Percentiles rank a stretch among this genome's conserved stretches.
Conservation (phyloP, 179 eudicot genomes). For the Corrigiola litoralis region DNA sequence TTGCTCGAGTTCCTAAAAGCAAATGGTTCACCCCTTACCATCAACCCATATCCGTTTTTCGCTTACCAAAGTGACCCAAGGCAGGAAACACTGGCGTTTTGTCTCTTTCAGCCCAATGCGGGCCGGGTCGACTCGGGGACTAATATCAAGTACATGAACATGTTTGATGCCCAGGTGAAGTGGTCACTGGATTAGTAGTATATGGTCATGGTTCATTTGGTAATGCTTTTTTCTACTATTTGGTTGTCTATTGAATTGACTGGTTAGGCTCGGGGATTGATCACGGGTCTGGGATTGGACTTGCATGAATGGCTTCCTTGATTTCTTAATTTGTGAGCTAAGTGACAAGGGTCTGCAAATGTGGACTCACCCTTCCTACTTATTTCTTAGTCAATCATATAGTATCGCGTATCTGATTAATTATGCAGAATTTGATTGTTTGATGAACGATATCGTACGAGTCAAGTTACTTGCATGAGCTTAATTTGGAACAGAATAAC, state of each 20-base stretch:
- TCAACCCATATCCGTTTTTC: conserved; percentile 92
- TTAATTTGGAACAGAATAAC: neutral
- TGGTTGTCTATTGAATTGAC: neutral
- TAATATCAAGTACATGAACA: conserved; percentile 79
- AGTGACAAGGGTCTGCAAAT: neutral
- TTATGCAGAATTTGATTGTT: neutral
- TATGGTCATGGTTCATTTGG: neutral
- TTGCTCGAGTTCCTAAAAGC: conserved; percentile 55
- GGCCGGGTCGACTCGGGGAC: conserved; percentile 73
- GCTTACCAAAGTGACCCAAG: conserved; percentile 86
- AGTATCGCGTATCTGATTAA: neutral
- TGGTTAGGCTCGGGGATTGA: too few species aligned
- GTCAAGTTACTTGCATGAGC: neutral
- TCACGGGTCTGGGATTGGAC: too few species aligned
- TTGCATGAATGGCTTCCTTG: neutral
- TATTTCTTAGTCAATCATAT: neutral
- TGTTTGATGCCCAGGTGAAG: conserved; percentile 97
- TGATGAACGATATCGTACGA: neutral
- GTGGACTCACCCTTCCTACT: neutral
- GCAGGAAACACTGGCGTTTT: conserved; percentile 80
- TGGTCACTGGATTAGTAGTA: too few species aligned
- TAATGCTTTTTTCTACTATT: neutral
- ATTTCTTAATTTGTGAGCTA: neutral
- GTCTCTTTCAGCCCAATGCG: conserved; percentile 80
- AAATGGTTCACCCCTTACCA: conserved; percentile 67